Evolutionary conservation across 2,329 filamentous ascomycete species (phyloP).

Genomic region (Cercospora berteroae): DNA sequence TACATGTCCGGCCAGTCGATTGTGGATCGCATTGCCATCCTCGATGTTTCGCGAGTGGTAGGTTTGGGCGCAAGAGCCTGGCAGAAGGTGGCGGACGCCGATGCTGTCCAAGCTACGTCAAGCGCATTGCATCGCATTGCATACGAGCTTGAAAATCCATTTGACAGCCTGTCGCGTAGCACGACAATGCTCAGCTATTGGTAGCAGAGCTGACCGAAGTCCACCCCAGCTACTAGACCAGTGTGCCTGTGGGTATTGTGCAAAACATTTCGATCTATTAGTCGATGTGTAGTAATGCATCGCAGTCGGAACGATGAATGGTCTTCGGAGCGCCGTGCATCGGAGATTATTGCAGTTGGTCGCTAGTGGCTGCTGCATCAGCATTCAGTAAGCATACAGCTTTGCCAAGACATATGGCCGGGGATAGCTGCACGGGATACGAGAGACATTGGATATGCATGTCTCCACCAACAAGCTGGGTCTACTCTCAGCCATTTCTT

Average conservation of each 20-base stretch:
- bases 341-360: not conserved
- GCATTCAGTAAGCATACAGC: slow-evolving; percentile 12
- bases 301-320: not conserved
- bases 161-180: not conserved
- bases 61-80: not conserved
- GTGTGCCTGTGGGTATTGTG: not conserved
- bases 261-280: not conserved
- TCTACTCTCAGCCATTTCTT: no score
- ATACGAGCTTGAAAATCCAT: slow-evolving; percentile 13
- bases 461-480: not conserved
- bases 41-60: not conserved
- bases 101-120: not conserved
- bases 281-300: not conserved
- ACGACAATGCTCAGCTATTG: not conserved
- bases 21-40: not conserved
- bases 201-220: not conserved
- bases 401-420: not conserved
- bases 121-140: slow-evolving; percentile 17
- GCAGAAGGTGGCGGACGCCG: not conserved
- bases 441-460: not conserved
- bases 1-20: not conserved
- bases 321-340: not conserved
- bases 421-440: not conserved
- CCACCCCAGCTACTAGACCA: not conserved
- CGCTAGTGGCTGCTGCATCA: slow-evolving; percentile 5